Conservation (phyloP, 2,329 filamentous ascomycete species). For the Penicillium concentricum region DNA sequence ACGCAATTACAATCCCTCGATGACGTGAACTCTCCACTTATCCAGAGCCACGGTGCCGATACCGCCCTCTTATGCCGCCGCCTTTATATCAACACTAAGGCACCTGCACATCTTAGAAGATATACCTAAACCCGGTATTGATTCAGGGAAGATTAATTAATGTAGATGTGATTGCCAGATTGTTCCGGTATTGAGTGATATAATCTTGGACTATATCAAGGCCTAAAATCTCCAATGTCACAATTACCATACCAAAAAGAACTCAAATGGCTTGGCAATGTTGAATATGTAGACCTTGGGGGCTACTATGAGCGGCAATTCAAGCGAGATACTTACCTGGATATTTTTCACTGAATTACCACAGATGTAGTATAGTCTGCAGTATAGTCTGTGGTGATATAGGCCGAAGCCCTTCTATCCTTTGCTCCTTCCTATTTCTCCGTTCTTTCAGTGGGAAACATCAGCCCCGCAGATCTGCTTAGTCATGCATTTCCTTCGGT, state of each 20-base stretch:
- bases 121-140: background rate
- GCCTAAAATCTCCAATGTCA: background rate
- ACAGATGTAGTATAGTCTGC: no score
- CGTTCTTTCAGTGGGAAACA: background rate
- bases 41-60: conserved; percentile 17
- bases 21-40: conserved; percentile 19
- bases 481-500: background rate
- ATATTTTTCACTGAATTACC: background rate
- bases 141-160: background rate
- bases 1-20: background rate
- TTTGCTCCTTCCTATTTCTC: background rate
- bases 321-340: background rate
- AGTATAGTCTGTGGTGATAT: background rate
- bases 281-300: background rate
- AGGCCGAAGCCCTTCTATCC: no score
- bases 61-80: conserved; percentile 18
- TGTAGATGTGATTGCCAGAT: background rate
- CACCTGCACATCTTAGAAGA: background rate
- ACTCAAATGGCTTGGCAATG: background rate
- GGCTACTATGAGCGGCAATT: background rate
- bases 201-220: background rate
- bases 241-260: background rate
- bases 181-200: background rate
- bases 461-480: background rate
- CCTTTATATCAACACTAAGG: background rate